Percentiles rank a stretch among this genome's conserved stretches.
Conservation (phyloP, 2,329 filamentous ascomycete genomes). For the Penicillium sclerotiorum region DNA sequence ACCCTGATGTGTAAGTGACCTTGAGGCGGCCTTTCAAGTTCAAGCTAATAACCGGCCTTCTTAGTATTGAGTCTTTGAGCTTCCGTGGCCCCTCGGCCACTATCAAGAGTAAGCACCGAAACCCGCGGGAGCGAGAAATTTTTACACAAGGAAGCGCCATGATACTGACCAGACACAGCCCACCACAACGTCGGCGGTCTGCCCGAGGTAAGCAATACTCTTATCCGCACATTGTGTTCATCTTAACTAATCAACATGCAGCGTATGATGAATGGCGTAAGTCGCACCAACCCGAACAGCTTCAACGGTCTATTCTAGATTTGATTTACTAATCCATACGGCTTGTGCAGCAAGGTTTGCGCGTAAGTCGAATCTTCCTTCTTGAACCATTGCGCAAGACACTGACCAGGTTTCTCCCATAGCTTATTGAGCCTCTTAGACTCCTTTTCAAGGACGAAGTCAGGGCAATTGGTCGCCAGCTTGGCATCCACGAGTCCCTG, state of each 20-base stretch:
- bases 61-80: conserved; percentile 65
- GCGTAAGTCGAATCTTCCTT: conserved; percentile 11
- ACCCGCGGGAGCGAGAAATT: too few relatives aligned
- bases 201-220: conserved; percentile 20
- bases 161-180: conserved; percentile 31
- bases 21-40: neutral
- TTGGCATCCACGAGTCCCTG: conserved; percentile 73
- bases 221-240: neutral
- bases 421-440: conserved; percentile 72
- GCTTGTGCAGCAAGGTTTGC: conserved; percentile 18
- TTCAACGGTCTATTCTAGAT: too few relatives aligned
- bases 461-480: conserved; percentile 66
- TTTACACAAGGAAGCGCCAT: neutral
- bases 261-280: conserved; percentile 55
- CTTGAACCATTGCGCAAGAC: neutral
- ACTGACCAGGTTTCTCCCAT: conserved; percentile 22
- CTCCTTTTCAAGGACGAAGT: conserved; percentile 87
- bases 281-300: conserved; percentile 15
- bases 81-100: conserved; percentile 73
- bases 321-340: conserved; percentile 10
- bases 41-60: conserved; percentile 8
- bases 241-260: conserved; percentile 25
- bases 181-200: conserved; percentile 70
- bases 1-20: conserved; percentile 62
- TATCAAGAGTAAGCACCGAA: conserved; percentile 76